Base-by-base conservation (phyloP, 176 grass and related monocot species). In the Luzula sylvatica region DNA sequence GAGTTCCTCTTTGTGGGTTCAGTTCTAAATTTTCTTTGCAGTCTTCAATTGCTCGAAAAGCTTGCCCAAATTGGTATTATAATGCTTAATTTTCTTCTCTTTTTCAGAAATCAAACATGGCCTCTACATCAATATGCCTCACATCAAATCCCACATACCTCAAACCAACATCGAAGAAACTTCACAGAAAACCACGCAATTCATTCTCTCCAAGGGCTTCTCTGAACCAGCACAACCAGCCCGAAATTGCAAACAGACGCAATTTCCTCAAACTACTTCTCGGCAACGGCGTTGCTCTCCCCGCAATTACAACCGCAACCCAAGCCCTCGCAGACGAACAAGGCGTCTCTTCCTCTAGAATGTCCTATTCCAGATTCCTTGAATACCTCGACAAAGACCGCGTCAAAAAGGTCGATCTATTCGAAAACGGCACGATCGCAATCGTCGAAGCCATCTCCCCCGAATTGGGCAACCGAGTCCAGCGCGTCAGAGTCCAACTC, bases 371-470 rank as follows among this genome's bases (percentile, higher is more conserved):
- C 0, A 80, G 90, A 65, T 95, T 95, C 73, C 72, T 95, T 0
- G 90, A 95, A 69, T 95, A 95, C 56, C 70, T 95, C 19, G 90
- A 95, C 80, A 88, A 95, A 73, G 90, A 82, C 28, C 83, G 90
- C 35, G 90, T 95, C 66, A 95, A 75, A 53, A 88, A 70, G 78
- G 90, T 95, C 3, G 90, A 95, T 53, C 56, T 95, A 60, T 95
- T 88, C 23, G 90, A 95, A 71, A 95, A 88, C 2, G 90, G 90
- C 19, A 95, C 90, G 0, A 88, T 95, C 26, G 90, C 90, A 19
- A 95, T 95, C 7, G 83, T 95, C 20, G 90, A 95, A 53, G 90
- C 90, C 23, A 61, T 95, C 46, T 88, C 90, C 58, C 90, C 90
- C 4, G 90, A 95, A 78, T 81, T 95, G 3, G 89, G 89, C 43